Conservation (phyloP, 805 yeast species). For the Lachancea nothofagi region DNA sequence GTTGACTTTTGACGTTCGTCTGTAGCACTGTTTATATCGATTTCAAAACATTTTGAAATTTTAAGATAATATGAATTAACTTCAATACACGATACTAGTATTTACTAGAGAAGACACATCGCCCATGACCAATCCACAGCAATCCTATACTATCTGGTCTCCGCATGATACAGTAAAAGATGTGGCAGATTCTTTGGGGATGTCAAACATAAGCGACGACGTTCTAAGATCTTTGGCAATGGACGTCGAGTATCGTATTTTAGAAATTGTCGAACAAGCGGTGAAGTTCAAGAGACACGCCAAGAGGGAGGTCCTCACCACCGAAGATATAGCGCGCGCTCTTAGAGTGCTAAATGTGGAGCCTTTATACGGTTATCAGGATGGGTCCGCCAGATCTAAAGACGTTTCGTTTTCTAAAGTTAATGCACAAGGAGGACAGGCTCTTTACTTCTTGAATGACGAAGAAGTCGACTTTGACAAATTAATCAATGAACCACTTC, state of each 20-base stretch:
- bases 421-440: slow-evolving; percentile 84
- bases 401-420: slow-evolving; percentile 86
- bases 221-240: slow-evolving; percentile 92
- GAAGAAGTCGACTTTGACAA: slow-evolving; percentile 91
- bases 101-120: too few species aligned
- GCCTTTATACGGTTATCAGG: slow-evolving; percentile 85
- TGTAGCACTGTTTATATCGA: too few species aligned
- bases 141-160: slow-evolving; percentile 91
- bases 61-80: too few species aligned
- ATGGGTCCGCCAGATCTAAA: slow-evolving; percentile 35
- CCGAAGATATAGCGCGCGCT: slow-evolving; percentile 78
- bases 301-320: slow-evolving; percentile 73
- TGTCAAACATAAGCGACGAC: slow-evolving; percentile 74
- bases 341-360: slow-evolving; percentile 83
- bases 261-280: slow-evolving; percentile 93
- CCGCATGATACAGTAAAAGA: slow-evolving; percentile 95
- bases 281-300: slow-evolving; percentile 93
- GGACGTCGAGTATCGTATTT: slow-evolving; percentile 98
- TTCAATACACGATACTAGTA: too few species aligned
- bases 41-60: too few species aligned
- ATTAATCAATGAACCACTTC: slow-evolving; percentile 86
- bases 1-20: too few species aligned
- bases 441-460: slow-evolving; percentile 87
- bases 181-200: slow-evolving; percentile 88
- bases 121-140: slow-evolving; percentile 20